These are phyloP conservation scores for Pseudopyricularia cyperi DNA, from an alignment of 2,329 filamentous ascomycete species.

Conservation along the genomic window DNA sequence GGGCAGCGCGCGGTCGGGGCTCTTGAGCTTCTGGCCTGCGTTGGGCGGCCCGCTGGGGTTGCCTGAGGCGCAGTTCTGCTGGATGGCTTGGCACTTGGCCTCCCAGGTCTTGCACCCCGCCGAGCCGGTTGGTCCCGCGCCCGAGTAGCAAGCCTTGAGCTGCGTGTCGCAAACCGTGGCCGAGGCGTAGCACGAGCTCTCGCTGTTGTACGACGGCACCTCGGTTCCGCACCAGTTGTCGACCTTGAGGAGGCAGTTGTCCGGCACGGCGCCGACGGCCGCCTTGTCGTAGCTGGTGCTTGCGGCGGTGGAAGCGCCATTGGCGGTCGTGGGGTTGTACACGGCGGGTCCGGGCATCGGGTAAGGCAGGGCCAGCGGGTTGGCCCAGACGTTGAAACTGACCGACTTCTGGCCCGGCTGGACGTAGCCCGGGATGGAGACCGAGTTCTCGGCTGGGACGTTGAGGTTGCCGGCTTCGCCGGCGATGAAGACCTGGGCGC, in stretches of 20 bases:
- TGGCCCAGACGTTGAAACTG: constrained; percentile 51
- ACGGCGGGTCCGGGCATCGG: constrained; percentile 43
- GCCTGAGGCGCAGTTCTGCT: constrained; percentile 26
- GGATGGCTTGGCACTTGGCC: constrained; percentile 41
- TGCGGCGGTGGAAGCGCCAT: constrained; percentile 1
- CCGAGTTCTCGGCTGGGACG: constrained; percentile 33
- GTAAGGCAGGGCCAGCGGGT: constrained; percentile 38
- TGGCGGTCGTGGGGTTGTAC: constrained; percentile 25
- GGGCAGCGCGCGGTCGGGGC: constrained; percentile 16
- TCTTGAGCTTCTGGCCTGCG: constrained; percentile 22
- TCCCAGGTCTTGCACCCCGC: constrained; percentile 50
- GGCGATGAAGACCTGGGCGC: constrained; percentile 54
- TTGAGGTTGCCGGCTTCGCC: constrained; percentile 29
- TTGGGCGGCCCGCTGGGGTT: constrained; percentile 34
- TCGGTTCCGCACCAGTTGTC: constrained; percentile 61
- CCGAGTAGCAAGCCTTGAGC: constrained; percentile 42
- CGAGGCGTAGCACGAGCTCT: constrained; percentile 47
- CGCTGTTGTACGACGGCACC: constrained; percentile 39
- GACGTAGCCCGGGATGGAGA: constrained; percentile 56
- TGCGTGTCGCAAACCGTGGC: constrained; percentile 46
- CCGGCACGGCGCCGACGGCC: constrained; percentile 36
- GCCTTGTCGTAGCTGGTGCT: constrained; percentile 5
- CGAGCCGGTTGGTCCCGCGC: constrained; percentile 44
- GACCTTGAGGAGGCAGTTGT: constrained; percentile 48
- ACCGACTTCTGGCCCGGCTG: constrained; percentile 38